Conservation (phyloP, 2,329 filamentous ascomycete genomes). For the Aspergillus sp. region DNA sequence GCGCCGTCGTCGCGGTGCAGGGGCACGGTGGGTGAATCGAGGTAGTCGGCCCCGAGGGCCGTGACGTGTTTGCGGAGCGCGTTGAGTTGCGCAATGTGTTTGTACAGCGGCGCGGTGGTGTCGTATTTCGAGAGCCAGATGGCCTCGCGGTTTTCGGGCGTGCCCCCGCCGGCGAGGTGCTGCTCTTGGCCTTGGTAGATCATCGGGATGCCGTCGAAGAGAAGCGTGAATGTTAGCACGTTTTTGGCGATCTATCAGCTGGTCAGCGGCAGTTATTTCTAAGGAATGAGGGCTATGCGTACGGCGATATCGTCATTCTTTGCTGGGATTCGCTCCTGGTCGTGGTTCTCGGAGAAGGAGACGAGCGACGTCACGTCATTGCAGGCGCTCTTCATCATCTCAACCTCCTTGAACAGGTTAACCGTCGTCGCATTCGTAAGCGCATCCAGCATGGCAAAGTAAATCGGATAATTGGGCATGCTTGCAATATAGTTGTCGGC, state of each 20-base stretch:
- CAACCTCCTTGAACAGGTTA: conserved; percentile 32
- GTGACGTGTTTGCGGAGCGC: conserved; percentile 49
- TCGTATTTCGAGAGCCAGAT: conserved; percentile 59
- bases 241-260: conserved; percentile 58
- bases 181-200: conserved; percentile 71
- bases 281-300: neutral
- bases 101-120: conserved; percentile 45
- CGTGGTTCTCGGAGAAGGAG: conserved; percentile 64
- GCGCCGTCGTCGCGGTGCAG: conserved; percentile 48
- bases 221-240: conserved; percentile 63
- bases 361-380: conserved; percentile 52
- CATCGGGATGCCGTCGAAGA: conserved; percentile 65
- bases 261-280: conserved; percentile 19
- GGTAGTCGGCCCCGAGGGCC: conserved; percentile 40
- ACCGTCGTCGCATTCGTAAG: conserved; percentile 39
- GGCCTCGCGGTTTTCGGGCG: conserved; percentile 59
- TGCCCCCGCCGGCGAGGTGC: conserved; percentile 56
- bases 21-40: conserved; percentile 41
- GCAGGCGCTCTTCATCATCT: conserved; percentile 32
- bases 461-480: conserved; percentile 53
- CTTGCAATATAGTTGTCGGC: conserved; percentile 47
- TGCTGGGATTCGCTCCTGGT: conserved; percentile 59
- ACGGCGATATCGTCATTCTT: conserved; percentile 54
- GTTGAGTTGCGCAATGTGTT: conserved; percentile 45
- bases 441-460: conserved; percentile 39